Evolutionary conservation across 2,329 filamentous ascomycete genomes (phyloP).

Genomic region (Ophiocordyceps sinensis): DNA sequence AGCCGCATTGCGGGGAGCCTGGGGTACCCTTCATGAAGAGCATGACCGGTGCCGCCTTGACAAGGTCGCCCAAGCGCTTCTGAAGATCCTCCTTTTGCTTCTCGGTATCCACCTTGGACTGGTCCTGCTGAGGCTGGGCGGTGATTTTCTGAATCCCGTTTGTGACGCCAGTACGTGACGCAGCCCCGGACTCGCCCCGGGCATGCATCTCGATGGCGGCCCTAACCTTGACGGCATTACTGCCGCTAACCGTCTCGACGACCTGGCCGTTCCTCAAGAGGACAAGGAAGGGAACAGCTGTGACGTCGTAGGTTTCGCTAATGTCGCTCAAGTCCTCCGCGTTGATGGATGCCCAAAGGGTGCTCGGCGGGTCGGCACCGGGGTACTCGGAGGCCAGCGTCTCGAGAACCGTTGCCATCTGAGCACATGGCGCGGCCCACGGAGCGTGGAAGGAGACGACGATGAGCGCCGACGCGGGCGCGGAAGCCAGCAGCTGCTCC

Average conservation of each 20-base stretch:
- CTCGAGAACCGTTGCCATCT: slow-evolving; percentile 78
- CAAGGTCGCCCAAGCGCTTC: slow-evolving; percentile 65
- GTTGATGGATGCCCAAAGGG: slow-evolving; percentile 81
- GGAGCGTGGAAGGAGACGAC: slow-evolving; percentile 91
- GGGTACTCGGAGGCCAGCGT: slow-evolving; percentile 81
- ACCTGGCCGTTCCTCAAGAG: slow-evolving; percentile 62
- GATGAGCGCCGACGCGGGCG: slow-evolving; percentile 57
- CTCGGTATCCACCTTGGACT: slow-evolving; percentile 28
- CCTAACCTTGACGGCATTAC: slow-evolving; percentile 74
- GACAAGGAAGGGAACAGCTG: slow-evolving; percentile 84
- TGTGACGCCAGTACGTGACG: slow-evolving; percentile 17
- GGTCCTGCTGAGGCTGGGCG: slow-evolving; percentile 27
- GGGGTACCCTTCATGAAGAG: slow-evolving; percentile 98
- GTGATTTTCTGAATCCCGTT: slow-evolving; percentile 23
- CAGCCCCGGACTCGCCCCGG: slow-evolving; percentile 24
- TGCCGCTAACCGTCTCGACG: slow-evolving; percentile 77
- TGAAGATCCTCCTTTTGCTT: slow-evolving; percentile 73
- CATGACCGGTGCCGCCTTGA: slow-evolving; percentile 95
- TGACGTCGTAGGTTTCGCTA: slow-evolving; percentile 85
- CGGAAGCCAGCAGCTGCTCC: slow-evolving; percentile 48
- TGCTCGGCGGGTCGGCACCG: slow-evolving; percentile 45
- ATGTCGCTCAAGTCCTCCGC: slow-evolving; percentile 89
- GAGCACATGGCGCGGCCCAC: slow-evolving; percentile 90
- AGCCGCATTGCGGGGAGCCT: slow-evolving; percentile 75
- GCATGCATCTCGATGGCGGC: slow-evolving; percentile 75